A percentile compares a stretch with the other conserved stretches of the same genome.
phyloP scores from a whole-genome alignment of 495 filamentous ascomycete genomes.

The Penicillium herquei region DNA sequence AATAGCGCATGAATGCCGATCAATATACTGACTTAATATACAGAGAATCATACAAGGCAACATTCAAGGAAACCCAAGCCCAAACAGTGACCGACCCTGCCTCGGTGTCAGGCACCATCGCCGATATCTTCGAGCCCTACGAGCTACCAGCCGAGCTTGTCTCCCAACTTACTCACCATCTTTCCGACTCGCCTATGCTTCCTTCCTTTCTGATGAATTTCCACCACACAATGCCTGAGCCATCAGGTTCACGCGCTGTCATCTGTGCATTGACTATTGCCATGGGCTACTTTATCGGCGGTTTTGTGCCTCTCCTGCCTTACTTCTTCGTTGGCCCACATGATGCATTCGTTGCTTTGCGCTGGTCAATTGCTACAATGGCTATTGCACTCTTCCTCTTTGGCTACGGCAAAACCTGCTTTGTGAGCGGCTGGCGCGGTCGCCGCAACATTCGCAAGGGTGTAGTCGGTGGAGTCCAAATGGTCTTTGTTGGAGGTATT shows the following conservation, averaged over 20 bases:
- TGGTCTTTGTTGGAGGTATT: slow-evolving; percentile 64
- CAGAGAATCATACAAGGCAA: slow-evolving; percentile 54
- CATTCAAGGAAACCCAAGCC: slow-evolving; percentile 42
- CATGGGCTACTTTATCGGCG: slow-evolving; percentile 71
- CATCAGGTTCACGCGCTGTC: slow-evolving; percentile 50
- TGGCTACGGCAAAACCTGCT: slow-evolving; percentile 69
- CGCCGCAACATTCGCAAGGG: slow-evolving; percentile 40
- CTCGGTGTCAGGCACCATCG: slow-evolving; percentile 38
- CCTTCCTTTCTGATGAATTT: slow-evolving; percentile 58
- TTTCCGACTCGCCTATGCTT: slow-evolving; percentile 48
- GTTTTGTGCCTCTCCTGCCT: slow-evolving; percentile 69
- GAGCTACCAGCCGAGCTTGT: slow-evolving; percentile 48
- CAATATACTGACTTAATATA: slow-evolving; percentile 1
- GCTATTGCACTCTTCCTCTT: slow-evolving; percentile 68
- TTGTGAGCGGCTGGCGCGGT: slow-evolving; percentile 39
- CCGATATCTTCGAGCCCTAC: slow-evolving; percentile 55
- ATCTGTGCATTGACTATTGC: slow-evolving; percentile 66
- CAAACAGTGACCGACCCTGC: slow-evolving; percentile 39
- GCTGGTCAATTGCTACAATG: slow-evolving; percentile 70
- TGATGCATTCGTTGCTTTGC: slow-evolving; percentile 59
- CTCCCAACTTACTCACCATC: slow-evolving; percentile 43
- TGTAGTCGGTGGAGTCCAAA: slow-evolving; percentile 53
- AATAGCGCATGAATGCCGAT: too few relatives aligned
- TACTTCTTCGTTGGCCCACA: slow-evolving; percentile 66
- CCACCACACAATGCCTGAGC: slow-evolving; percentile 52